Evolutionary conservation across 2,329 filamentous ascomycete genomes (phyloP).

Genomic region (Fusarium sp.): DNA sequence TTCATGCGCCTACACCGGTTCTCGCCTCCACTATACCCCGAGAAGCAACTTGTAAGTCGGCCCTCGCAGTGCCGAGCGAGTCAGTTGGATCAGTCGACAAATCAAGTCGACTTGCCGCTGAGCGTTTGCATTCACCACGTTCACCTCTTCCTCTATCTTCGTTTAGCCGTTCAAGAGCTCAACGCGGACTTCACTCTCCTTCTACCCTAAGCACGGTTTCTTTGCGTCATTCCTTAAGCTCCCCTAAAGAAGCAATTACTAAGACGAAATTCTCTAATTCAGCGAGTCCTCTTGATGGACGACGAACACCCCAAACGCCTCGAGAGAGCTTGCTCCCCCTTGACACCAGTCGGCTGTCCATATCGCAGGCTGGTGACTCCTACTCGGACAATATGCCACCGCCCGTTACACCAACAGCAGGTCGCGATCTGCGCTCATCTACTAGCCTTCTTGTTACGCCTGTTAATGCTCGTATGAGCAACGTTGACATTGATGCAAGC

Average conservation of each 20-base stretch:
- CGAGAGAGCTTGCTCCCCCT: constrained; percentile 76
- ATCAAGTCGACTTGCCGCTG: constrained; percentile 40
- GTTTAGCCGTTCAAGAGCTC: constrained; percentile 47
- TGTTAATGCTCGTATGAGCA: constrained; percentile 73
- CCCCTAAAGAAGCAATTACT: constrained; percentile 58
- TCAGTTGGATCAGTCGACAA: constrained; percentile 23
- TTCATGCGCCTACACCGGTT: constrained; percentile 54
- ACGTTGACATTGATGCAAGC: constrained; percentile 75
- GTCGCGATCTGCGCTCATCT: constrained; percentile 61
- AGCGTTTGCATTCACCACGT: constrained; percentile 47
- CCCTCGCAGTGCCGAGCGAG: constrained; percentile 26
- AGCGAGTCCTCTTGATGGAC: constrained; percentile 70
- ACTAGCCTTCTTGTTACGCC: constrained; percentile 69
- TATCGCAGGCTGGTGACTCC: constrained; percentile 67
- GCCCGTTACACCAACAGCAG: constrained; percentile 84
- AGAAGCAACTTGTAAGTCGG: constrained; percentile 58
- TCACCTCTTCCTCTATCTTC: constrained; percentile 51
- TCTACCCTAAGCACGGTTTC: constrained; percentile 46
- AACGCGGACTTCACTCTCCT: constrained; percentile 48
- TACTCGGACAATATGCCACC: constrained; percentile 52
- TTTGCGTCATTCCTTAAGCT: constrained; percentile 40
- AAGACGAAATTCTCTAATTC: constrained; percentile 58
- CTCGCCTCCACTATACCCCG: constrained; percentile 50
- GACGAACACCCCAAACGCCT: constrained; percentile 79
- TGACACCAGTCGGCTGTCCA: constrained; percentile 84